phyloP scores from a whole-genome alignment of 2,329 filamentous ascomycete genomes.

The Daldinia sp. region DNA sequence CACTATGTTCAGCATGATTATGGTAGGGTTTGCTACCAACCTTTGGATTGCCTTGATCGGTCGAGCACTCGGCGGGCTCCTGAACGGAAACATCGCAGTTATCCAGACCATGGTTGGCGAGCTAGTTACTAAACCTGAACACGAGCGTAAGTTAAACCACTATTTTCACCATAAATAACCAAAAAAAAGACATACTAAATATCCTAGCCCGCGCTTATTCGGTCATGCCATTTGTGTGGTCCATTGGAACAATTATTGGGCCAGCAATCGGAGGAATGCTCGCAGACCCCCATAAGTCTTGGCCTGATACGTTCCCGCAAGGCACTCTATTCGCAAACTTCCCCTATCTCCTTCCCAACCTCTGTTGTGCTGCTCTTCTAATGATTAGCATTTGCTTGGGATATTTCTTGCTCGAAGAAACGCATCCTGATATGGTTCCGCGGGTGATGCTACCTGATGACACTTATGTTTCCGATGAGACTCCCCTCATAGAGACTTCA shows the following conservation, averaged over 20 bases:
- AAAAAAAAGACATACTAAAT: constrained; percentile 40
- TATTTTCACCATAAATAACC: background rate
- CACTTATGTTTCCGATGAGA: constrained; percentile 71
- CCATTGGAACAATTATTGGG: constrained; percentile 88
- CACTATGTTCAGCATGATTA: constrained; percentile 83
- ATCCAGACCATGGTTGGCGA: constrained; percentile 95
- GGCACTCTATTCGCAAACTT: constrained; percentile 79
- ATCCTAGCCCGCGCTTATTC: constrained; percentile 81
- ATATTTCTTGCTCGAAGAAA: constrained; percentile 87
- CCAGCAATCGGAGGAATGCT: constrained; percentile 90
- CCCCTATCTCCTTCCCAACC: constrained; percentile 89
- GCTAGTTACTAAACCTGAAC: constrained; percentile 82
- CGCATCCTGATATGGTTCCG: constrained; percentile 84
- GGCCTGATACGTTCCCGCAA: constrained; percentile 76
- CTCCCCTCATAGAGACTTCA: constrained; percentile 80
- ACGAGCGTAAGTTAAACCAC: constrained; percentile 76
- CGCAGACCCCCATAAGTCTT: constrained; percentile 80
- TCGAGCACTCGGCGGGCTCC: constrained; percentile 79
- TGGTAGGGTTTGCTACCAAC: constrained; percentile 85
- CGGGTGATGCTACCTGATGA: constrained; percentile 60
- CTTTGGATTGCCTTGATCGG: constrained; percentile 86
- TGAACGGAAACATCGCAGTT: constrained; percentile 93
- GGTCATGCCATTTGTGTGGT: constrained; percentile 96
- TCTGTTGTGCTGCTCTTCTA: constrained; percentile 83
- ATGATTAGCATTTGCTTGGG: constrained; percentile 82